Base-by-base conservation (phyloP, 1,139 yeast species). In the Nadsonia starkeyi-henricii region DNA sequence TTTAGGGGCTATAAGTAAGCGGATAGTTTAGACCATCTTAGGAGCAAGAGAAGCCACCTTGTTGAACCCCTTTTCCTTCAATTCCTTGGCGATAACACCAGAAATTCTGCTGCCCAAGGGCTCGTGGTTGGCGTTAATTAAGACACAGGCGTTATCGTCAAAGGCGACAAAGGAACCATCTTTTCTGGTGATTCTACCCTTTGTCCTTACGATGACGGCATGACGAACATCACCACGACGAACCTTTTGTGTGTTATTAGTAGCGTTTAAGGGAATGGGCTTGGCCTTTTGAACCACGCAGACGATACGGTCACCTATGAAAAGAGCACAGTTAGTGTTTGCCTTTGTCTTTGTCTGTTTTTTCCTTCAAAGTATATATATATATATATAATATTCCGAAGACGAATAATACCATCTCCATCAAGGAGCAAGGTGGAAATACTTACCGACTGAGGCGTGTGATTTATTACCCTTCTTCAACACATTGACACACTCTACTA, bases 91-190 rank as follows among this genome's bases (percentile, higher is more conserved):
- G 33, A 91, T 96, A 48, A 85, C 94, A 42, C 91, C 81, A 49
- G 85, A 77, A 39, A 91, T 86, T 74, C 98, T 82, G 39, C 96
- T 84, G 13, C 98, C 99, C 49, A 91, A 74, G 8, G 97, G 96
- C 62, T 93, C 98, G 26, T 88, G 86, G 55, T 81, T 81, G 67
- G 88, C 88, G 69, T 91, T 89, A 54, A 91, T 78, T 62, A 91
- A 74, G 39, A 93, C 97, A 70, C 97, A 89, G 1, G 98, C 98
- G 65, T 91, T 91, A 66, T 91, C 99, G 63, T 91, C 96, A 62
- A 91, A 91, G 57, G 86, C 73, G 42, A 91, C 74, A 21, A 79
- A 79, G 7, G 95, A 75, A 2, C 99, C 99, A 62, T 93, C 97
- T 2, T 81, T 74, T 62, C 99, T 78, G 63, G 76, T 77, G 52